Base-by-base conservation (phyloP, 352 stramenopile species). In the Hyaloperonospora brassicae region DNA sequence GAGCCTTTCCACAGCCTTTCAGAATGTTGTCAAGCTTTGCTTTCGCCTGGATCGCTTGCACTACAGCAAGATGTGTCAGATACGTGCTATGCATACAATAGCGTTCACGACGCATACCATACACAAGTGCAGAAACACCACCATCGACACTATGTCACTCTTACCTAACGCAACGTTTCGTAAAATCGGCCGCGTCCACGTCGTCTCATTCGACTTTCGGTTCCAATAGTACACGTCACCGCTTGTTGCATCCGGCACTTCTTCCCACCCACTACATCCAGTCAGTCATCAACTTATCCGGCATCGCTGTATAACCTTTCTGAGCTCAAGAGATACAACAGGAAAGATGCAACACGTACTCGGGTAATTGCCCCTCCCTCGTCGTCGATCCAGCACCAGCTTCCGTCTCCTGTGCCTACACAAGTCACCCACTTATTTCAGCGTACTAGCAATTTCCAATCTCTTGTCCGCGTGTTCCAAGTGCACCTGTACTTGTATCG, bases 211-310 rank as follows among this genome's bases (percentile, higher is more conserved):
- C 25, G 79, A 84, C n/a, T 69, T 60, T 9, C 60, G 63, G 62
- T 92, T 84, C 82, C 82, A 92, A 47, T 78, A 92, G 65, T 89
- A 92, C 23, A 68, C 52, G 11, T 77, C 64, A 1, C 72, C 64
- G 22, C 73, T 87, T 5, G 69, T 45, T 2, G 73, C 59, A 61
- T 92, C 82, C 11, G 53, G 31, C 5, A 89, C 74, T 52, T 70
- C 51, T 64, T 89, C 63, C 82, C 82, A 92, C 11, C 62, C 74
- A 46, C 79, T 92, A 41, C 14, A 69, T 40, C 1, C 23, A 47
- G 23, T 23, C 5, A 59, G 9, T 43, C 11, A 24, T 46, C 39
- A 47, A 21, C 38, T 17, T 35, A 56, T 24, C 10, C 23, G 36
- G 36, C 11, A 42, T 21, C 36, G 2, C 13, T 39, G 13, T 42